Percentiles rank a stretch among this genome's conserved stretches.
These are phyloP conservation scores for Pseudogymnoascus sp. DNA, from an alignment of 2,329 filamentous ascomycete species.

Conservation along the genomic window DNA sequence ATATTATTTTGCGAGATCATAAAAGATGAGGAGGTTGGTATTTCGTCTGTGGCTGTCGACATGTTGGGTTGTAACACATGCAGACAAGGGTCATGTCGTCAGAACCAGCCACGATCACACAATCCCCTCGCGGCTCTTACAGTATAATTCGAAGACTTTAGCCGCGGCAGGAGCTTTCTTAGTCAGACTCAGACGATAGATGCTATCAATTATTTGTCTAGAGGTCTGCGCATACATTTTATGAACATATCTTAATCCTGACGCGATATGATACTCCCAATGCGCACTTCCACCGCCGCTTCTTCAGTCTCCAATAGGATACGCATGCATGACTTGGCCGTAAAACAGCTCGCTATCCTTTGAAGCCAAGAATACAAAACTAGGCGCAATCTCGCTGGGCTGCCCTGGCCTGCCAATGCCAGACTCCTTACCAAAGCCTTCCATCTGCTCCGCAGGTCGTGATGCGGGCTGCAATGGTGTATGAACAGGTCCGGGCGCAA, in stretches of 20 bases:
- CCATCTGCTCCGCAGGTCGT: not conserved
- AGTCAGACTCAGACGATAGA: not conserved
- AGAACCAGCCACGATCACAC: constrained; percentile 1
- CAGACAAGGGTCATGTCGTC: constrained; percentile 4
- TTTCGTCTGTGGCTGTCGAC: not conserved
- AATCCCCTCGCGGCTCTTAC: not conserved
- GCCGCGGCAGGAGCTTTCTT: not conserved
- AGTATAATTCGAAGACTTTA: not conserved
- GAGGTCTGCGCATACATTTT: not conserved
- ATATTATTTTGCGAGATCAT: not conserved
- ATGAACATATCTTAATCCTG: not conserved
- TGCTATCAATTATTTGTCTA: not conserved
- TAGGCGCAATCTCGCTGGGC: constrained; percentile 70
- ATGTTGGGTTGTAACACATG: constrained; percentile 2
- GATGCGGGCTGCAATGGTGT: constrained; percentile 44
- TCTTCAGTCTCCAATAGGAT: not conserved
- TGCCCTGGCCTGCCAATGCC: constrained; percentile 69
- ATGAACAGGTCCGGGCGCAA: constrained; percentile 75
- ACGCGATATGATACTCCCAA: not conserved
- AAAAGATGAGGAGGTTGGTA: not conserved
- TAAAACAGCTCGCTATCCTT: constrained; percentile 63
- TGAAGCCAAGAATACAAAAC: constrained; percentile 69
- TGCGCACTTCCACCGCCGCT: not conserved
- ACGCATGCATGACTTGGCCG: constrained; percentile 49
- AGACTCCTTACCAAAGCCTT: not conserved